These are phyloP conservation scores for Paramyrothecium roridum DNA, from an alignment of 2,329 filamentous ascomycete species.

Conservation along the genomic window DNA sequence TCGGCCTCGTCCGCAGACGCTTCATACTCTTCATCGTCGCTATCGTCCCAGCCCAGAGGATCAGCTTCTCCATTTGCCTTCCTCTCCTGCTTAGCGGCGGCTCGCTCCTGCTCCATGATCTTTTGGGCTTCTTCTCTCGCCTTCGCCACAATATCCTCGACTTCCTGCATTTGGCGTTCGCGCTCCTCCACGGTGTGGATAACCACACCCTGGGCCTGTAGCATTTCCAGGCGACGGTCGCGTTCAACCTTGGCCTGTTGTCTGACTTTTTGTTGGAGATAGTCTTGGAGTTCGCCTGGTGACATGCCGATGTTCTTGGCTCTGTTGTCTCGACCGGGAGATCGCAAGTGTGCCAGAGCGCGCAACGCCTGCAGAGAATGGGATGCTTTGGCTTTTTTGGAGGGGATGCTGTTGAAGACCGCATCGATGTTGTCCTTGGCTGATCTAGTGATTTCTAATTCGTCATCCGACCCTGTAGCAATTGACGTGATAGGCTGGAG, in stretches of 20 bases:
- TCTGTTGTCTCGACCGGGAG: constrained; percentile 52
- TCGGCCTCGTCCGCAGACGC: constrained; percentile 33
- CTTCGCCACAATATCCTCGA: constrained; percentile 85
- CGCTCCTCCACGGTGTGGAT: constrained; percentile 86
- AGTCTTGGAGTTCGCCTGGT: constrained; percentile 63
- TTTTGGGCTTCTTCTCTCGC: constrained; percentile 73
- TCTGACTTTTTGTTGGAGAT: constrained; percentile 68
- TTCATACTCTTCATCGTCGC: constrained; percentile 50
- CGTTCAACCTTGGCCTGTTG: constrained; percentile 78
- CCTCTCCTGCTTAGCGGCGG: constrained; percentile 64
- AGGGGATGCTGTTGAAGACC: constrained; percentile 69
- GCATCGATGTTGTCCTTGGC: constrained; percentile 51
- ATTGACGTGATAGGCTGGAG: constrained; percentile 32
- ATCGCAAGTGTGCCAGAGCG: constrained; percentile 69
- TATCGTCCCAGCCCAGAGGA: constrained; percentile 54
- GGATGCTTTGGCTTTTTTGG: constrained; percentile 59
- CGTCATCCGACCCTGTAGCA: constrained; percentile 49
- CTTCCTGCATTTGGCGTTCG: constrained; percentile 73
- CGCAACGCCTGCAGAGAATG: constrained; percentile 66
- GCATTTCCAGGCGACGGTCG: constrained; percentile 70
- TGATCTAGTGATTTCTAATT: constrained; percentile 59
- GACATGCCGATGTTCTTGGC: constrained; percentile 57
- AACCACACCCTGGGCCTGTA: constrained; percentile 76
- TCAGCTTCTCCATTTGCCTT: constrained; percentile 44
- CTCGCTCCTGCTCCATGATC: constrained; percentile 74